phyloP scores from a whole-genome alignment of 169 alveolate species.

The Cryptosporidium viatorum region DNA sequence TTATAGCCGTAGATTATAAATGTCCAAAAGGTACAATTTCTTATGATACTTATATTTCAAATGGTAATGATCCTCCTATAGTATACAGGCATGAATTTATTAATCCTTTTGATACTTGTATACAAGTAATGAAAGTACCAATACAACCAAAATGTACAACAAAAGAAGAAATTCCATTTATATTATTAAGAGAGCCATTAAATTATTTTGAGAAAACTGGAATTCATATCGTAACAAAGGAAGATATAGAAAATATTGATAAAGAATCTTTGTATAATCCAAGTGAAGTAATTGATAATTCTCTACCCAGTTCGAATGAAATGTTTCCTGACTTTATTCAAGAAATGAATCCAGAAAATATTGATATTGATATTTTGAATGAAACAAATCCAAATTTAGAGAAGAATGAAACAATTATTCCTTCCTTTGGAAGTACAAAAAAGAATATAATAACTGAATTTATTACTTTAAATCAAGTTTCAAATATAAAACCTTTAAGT shows the following conservation, averaged over 20 bases:
- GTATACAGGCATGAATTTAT: constrained; percentile 27
- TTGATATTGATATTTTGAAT: constrained; percentile 6
- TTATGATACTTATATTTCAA: constrained; percentile 43
- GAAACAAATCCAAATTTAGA: background rate
- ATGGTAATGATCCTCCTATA: constrained; percentile 56
- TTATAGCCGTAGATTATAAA: constrained; percentile 16
- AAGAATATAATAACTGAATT: background rate
- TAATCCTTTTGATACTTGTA: constrained; percentile 56
- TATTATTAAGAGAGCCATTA: constrained; percentile 37
- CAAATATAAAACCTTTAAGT: background rate
- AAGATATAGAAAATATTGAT: constrained; percentile 44
- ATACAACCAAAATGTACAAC: constrained; percentile 47
- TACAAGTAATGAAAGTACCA: constrained; percentile 26
- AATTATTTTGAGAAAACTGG: constrained; percentile 39
- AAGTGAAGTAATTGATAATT: constrained; percentile 44
- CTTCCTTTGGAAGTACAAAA: background rate
- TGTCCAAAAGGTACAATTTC: constrained; percentile 53
- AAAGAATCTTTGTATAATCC: constrained; percentile 13
- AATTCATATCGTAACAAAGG: constrained; percentile 58
- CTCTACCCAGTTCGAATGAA: background rate
- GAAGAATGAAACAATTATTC: background rate
- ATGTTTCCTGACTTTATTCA: background rate
- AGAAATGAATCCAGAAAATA: background rate
- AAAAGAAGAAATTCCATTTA: constrained; percentile 46
- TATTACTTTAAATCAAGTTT: background rate